A percentile compares a stretch with the other conserved stretches of the same genome.
Evolutionary conservation across 164 flowering plant species (phyloP).

Genomic region (Paratinospora sagittata): DNA sequence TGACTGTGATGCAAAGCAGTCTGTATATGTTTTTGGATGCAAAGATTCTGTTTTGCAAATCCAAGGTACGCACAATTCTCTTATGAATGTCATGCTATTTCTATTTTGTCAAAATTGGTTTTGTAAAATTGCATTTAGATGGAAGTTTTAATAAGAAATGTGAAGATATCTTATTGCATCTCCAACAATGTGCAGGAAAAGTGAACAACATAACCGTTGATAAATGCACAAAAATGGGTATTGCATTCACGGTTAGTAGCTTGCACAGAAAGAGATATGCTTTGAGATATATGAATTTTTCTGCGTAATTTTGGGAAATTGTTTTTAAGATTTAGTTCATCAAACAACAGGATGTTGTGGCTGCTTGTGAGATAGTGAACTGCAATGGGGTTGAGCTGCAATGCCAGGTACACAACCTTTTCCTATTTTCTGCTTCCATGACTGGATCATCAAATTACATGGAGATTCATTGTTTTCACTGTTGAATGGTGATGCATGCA

Average conservation of each 20-base stretch:
- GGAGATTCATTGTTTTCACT: no score
- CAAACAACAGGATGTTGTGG: conserved; percentile 79
- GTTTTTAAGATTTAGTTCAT: conserved; percentile 6
- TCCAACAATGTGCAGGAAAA: conserved; percentile 58
- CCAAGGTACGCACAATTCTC: conserved; percentile 47
- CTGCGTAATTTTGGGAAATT: not conserved
- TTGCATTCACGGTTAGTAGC: conserved; percentile 71
- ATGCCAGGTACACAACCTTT: conserved; percentile 61
- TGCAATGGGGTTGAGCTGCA: conserved; percentile 94
- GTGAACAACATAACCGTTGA: conserved; percentile 95
- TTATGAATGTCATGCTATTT: not conserved
- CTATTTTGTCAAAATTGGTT: not conserved
- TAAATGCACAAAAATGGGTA: conserved; percentile 91
- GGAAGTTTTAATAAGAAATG: conserved; percentile 2
- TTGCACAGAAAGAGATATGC: not conserved
- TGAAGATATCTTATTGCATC: conserved; percentile 6
- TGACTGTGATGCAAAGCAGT: conserved; percentile 92
- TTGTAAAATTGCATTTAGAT: not conserved
- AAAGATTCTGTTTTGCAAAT: conserved; percentile 91
- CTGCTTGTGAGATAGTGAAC: conserved; percentile 97
- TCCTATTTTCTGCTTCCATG: no score
- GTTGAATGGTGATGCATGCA: no score
- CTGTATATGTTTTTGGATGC: conserved; percentile 90
- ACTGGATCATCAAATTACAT: no score
- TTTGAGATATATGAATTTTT: not conserved